Evolutionary conservation across 768 basidiomycete species (phyloP), one percentile per base, ranked within the genome.

Genomic region (Boletus sp.): DNA sequence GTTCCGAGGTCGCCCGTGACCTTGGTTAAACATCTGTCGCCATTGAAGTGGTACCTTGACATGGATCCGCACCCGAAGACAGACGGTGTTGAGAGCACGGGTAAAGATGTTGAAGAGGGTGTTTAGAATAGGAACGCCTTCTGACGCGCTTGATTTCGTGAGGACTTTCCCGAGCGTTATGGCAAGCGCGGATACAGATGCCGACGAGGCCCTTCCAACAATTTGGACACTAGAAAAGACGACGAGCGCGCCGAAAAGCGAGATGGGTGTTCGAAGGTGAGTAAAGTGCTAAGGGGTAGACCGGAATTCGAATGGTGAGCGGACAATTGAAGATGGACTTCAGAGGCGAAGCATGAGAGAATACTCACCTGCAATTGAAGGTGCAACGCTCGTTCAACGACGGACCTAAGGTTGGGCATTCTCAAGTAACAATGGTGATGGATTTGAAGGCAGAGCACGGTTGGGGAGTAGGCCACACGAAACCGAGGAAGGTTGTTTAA

Each of bases 31-130:
- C 6, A 50, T n/a, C 15, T 51, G 43, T 25, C 37, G 51, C 54
- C 56, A 64, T 30, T 33, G 62, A 15, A 23, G 23, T 4, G 62
- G 60, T 1, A 56, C 25, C 14, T 27, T 50, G 30, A 59, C 42
- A 5, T 37, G 43, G 51, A 59, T 53, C 34, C 62, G 54, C 32
- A 51, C 38, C 7, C 47, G 64, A 41, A 66, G 54, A 29, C 43
- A 64, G n/a, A 53, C 51, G 3, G 58, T 37, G 32, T 54, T 51
- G 42, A 69, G n/a, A 13, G 62, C 49, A 34, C 45, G 49, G n/a
- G 48, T 38, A 14, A 68, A 32, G 27, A 35, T 25, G 21, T 43
- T 14, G 41, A 64, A 55, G 25, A 70, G 34, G 23, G 47, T 27
- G 2, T 30, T 23, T 4, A 59, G 23, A 15, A 54, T 21, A 19